These are phyloP conservation scores for Microstegium vimineum DNA, from an alignment of 176 grass and related monocot species.

Conservation along the genomic window DNA sequence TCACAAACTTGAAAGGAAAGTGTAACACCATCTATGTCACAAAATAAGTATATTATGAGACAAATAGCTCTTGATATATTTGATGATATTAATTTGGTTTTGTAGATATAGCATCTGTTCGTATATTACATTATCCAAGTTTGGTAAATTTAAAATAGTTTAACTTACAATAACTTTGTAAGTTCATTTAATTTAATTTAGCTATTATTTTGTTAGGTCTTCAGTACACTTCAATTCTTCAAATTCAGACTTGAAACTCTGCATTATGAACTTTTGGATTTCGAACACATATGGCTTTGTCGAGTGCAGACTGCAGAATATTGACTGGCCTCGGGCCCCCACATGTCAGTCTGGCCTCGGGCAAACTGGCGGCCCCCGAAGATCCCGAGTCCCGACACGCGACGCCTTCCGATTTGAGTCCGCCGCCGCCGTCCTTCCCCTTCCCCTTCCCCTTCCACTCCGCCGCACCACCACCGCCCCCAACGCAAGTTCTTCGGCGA, in stretches of 20 bases:
- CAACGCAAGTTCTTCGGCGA: slow-evolving; percentile 25
- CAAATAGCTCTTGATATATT: not conserved
- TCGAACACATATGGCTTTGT: not conserved
- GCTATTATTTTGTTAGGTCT: no score
- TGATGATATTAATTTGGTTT: not conserved
- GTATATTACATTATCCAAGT: not conserved
- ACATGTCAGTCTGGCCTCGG: not conserved
- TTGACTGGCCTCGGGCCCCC: not conserved
- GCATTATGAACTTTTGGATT: not conserved
- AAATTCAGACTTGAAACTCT: no score
- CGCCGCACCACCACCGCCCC: not conserved
- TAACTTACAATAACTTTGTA: not conserved
- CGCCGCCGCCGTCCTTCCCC: not conserved
- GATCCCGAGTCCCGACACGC: slow-evolving; percentile 4
- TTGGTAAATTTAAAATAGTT: not conserved
- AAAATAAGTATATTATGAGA: not conserved
- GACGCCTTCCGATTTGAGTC: not conserved
- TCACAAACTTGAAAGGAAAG: not conserved
- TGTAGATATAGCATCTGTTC: not conserved
- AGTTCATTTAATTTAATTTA: not conserved
- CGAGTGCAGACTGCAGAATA: not conserved
- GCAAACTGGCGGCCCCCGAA: not conserved
- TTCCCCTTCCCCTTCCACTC: not conserved
- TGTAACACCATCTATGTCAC: not conserved
- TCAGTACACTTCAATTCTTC: no score